Evolutionary conservation across 2,329 filamentous ascomycete species (phyloP).

Genomic region (Pestalotiopsis sp.): DNA sequence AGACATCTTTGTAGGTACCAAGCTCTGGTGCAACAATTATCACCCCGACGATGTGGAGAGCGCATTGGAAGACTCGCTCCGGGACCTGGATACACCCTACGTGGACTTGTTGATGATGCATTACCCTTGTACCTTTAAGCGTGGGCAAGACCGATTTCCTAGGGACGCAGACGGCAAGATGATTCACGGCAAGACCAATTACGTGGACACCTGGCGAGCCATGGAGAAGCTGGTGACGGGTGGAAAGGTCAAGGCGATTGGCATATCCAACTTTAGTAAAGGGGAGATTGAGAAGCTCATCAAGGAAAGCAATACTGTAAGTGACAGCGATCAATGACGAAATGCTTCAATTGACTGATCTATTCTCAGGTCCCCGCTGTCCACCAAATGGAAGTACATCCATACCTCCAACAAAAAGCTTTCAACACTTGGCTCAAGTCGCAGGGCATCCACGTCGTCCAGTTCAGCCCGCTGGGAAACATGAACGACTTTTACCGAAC

Average conservation of each 20-base stretch:
- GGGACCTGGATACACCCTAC: conserved; percentile 38
- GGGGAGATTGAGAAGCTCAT: conserved; percentile 46
- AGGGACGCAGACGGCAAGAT: conserved; percentile 17
- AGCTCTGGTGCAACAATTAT: conserved; percentile 33
- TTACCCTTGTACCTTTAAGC: neutral
- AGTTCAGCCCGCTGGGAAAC: conserved; percentile 37
- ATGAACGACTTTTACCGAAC: conserved; percentile 34
- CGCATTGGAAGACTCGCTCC: conserved; percentile 34
- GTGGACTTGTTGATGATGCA: conserved; percentile 37
- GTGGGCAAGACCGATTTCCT: conserved; percentile 19
- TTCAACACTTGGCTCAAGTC: conserved; percentile 18
- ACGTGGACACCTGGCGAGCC: conserved; percentile 16
- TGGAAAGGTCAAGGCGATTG: conserved; percentile 59
- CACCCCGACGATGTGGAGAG: conserved; percentile 33
- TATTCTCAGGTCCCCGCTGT: conserved; percentile 29
- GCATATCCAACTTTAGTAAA: conserved; percentile 61
- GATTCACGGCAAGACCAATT: conserved; percentile 26
- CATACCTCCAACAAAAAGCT: conserved; percentile 44
- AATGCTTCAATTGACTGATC: too few species aligned
- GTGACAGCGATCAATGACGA: neutral
- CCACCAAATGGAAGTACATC: conserved; percentile 54
- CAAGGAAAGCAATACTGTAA: conserved; percentile 32
- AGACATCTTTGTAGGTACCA: conserved; percentile 32
- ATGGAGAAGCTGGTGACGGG: conserved; percentile 47
- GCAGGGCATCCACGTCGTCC: conserved; percentile 34